phyloP scores from a whole-genome alignment of 2,329 filamentous ascomycete genomes.

The Rugonectria rugulosa region DNA sequence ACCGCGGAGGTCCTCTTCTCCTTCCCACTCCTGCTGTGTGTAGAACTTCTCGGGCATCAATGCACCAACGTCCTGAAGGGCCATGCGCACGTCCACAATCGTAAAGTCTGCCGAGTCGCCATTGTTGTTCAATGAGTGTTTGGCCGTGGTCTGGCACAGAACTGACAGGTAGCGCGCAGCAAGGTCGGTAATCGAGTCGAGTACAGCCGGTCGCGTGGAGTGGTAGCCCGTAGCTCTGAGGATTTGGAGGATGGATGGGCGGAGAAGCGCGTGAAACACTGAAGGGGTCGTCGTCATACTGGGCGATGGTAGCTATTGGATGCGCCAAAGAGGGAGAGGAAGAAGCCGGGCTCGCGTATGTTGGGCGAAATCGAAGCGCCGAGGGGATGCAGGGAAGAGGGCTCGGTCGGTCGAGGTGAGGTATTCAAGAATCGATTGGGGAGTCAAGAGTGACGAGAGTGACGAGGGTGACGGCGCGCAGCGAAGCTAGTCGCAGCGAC shows the following conservation, averaged over 20 bases:
- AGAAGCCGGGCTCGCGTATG: background rate
- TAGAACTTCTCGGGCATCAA: slow-evolving; percentile 73
- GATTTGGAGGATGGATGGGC: slow-evolving; percentile 88
- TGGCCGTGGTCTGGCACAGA: slow-evolving; percentile 75
- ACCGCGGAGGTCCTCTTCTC: slow-evolving; percentile 79
- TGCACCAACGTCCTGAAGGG: slow-evolving; percentile 81
- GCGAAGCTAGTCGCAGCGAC: slow-evolving; percentile 32
- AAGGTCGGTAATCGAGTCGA: slow-evolving; percentile 89
- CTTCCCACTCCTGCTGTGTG: slow-evolving; percentile 72
- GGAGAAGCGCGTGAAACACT: slow-evolving; percentile 78
- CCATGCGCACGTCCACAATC: slow-evolving; percentile 83
- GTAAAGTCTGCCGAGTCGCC: slow-evolving; percentile 57
- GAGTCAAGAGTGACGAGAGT: too few species aligned
- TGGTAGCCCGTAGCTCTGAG: slow-evolving; percentile 92
- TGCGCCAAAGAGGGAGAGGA: background rate
- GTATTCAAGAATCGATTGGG: background rate
- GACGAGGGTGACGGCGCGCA: too few species aligned
- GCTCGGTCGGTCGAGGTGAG: background rate
- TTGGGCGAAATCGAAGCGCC: too few species aligned
- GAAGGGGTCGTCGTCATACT: slow-evolving; percentile 56
- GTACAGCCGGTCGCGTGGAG: slow-evolving; percentile 77
- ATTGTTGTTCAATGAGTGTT: slow-evolving; percentile 74
- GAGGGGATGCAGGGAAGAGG: background rate
- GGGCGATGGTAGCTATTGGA: background rate
- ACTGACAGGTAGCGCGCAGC: slow-evolving; percentile 81